phyloP scores from a whole-genome alignment of 805 yeast genomes.

The Metschnikowia kofuensis region DNA sequence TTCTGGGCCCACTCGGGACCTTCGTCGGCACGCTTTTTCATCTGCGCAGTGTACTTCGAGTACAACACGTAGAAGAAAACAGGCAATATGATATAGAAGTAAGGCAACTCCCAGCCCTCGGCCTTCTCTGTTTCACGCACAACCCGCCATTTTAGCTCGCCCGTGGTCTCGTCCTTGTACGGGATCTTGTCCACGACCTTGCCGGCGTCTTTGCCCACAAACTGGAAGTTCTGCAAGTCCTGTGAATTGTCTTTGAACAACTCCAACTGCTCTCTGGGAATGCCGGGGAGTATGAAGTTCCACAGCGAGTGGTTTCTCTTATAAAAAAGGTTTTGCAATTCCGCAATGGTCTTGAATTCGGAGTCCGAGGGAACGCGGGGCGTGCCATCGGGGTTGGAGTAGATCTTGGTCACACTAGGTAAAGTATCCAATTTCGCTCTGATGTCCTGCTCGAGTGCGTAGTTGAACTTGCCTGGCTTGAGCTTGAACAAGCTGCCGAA shows the following conservation, averaged over 20 bases:
- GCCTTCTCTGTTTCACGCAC: slow-evolving; percentile 67
- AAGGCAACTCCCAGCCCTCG: slow-evolving; percentile 83
- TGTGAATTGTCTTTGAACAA: slow-evolving; percentile 59
- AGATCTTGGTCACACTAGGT: slow-evolving; percentile 63
- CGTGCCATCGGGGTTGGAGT: slow-evolving; percentile 73
- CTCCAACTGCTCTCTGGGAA: slow-evolving; percentile 52
- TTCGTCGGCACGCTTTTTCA: slow-evolving; percentile 37
- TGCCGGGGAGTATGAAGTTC: slow-evolving; percentile 44
- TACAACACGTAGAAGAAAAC: slow-evolving; percentile 56
- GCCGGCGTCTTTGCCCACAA: slow-evolving; percentile 47
- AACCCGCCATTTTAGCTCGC: slow-evolving; percentile 75
- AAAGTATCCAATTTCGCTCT: slow-evolving; percentile 58
- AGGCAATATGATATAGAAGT: slow-evolving; percentile 72
- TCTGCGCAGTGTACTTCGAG: slow-evolving; percentile 44
- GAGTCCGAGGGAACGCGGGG: slow-evolving; percentile 65
- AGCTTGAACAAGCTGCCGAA: slow-evolving; percentile 36
- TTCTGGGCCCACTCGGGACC: slow-evolving; percentile 79
- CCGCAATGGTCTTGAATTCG: slow-evolving; percentile 72
- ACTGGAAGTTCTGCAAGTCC: slow-evolving; percentile 56
- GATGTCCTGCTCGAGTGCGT: slow-evolving; percentile 57
- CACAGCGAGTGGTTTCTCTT: slow-evolving; percentile 53
- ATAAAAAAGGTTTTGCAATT: slow-evolving; percentile 58
- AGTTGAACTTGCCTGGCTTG: slow-evolving; percentile 40
- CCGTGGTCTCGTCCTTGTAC: slow-evolving; percentile 72
- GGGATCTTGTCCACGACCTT: slow-evolving; percentile 81